phyloP scores from a whole-genome alignment of 140 eudicot species.

The Senecio squalidus region DNA sequence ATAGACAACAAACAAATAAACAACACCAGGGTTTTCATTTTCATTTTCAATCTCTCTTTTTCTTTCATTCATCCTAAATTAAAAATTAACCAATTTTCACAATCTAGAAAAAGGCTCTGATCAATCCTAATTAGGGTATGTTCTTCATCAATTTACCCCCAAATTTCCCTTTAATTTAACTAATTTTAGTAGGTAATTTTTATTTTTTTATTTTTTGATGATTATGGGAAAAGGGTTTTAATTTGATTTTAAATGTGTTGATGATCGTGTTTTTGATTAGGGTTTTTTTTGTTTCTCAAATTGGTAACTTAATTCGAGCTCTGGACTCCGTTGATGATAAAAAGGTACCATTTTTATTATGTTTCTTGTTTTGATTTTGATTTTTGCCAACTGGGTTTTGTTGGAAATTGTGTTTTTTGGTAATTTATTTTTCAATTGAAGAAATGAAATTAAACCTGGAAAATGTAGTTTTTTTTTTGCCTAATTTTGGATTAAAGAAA shows the following conservation, averaged over 20 bases:
- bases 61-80: too few relatives aligned
- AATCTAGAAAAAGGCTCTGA: too few relatives aligned
- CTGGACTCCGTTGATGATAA: conserved; percentile 49
- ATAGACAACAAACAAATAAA: too few relatives aligned
- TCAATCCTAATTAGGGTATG: too few relatives aligned
- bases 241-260: conserved; percentile 28
- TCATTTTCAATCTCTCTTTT: too few relatives aligned
- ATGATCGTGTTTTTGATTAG: conserved; percentile 21
- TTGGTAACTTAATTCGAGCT: conserved; percentile 40
- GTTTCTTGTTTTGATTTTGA: conserved; percentile 4
- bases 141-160: too few relatives aligned
- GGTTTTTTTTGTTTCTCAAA: conserved; percentile 17
- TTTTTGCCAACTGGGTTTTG: conserved; percentile 23
- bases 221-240: conserved; percentile 19
- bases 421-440: neutral
- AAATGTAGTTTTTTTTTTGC: neutral
- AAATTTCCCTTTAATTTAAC: conserved; percentile 14
- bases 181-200: conserved; percentile 15
- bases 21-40: too few relatives aligned
- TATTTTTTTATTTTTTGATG: conserved; percentile 2
- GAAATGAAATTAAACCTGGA: neutral
- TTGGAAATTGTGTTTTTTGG: conserved; percentile 1
- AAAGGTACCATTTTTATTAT: conserved; percentile 39
- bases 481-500: neutral
- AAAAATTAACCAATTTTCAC: too few relatives aligned